These are phyloP conservation scores for Grosmannia penicillata DNA, from an alignment of 2,329 filamentous ascomycete genomes.

Conservation along the genomic window DNA sequence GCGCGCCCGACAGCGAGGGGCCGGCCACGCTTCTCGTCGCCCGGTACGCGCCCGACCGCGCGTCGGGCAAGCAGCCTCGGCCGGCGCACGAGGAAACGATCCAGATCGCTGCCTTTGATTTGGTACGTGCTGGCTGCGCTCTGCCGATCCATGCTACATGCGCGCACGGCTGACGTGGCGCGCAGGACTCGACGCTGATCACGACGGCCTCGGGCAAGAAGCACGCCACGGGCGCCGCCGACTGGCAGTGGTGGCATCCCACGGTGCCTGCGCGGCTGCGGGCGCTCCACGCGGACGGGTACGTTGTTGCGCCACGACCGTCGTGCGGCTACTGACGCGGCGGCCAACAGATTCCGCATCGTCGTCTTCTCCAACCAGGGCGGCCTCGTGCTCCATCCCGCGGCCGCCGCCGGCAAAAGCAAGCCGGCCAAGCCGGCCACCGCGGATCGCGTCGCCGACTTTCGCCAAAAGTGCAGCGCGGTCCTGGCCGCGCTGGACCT, in stretches of 20 bases:
- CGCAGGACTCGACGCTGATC: constrained; percentile 76
- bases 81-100: constrained; percentile 16
- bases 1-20: constrained; percentile 34
- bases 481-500: constrained; percentile 60
- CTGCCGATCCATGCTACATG: neutral
- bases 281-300: constrained; percentile 58
- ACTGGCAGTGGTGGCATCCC: constrained; percentile 92
- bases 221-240: constrained; percentile 52
- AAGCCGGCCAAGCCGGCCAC: constrained; percentile 31
- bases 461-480: constrained; percentile 64
- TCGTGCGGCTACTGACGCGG: no score
- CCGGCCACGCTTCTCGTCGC: constrained; percentile 56
- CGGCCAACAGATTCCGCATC: constrained; percentile 46
- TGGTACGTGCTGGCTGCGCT: constrained; percentile 20
- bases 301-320: constrained; percentile 11
- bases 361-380: constrained; percentile 83
- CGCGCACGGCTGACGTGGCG: no score
- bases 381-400: constrained; percentile 57
- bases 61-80: constrained; percentile 9
- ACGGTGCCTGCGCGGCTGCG: constrained; percentile 53
- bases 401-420: neutral
- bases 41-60: constrained; percentile 41
- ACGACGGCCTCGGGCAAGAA: constrained; percentile 65
- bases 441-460: constrained; percentile 53
- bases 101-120: constrained; percentile 61